Evolutionary conservation across 805 yeast genomes (phyloP).

Genomic region (Hanseniaspora lachancei): DNA sequence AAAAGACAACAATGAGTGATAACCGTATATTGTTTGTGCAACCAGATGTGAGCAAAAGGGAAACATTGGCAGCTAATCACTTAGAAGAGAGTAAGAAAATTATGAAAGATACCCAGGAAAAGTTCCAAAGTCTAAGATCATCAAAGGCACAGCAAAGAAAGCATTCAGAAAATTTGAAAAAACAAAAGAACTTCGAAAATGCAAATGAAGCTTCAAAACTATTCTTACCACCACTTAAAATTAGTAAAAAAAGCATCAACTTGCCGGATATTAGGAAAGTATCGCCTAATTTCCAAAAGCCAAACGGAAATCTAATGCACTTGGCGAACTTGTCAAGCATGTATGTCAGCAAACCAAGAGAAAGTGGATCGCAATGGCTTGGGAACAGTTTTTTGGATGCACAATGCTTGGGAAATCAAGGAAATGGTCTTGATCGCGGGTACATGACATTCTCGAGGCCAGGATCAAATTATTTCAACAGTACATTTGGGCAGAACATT

Average conservation of each 20-base stretch:
- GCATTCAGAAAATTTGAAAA: neutral
- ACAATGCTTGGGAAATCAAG: neutral
- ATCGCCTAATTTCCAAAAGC: neutral
- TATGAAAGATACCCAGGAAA: constrained; percentile 1
- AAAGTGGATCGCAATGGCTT: no score
- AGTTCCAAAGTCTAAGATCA: neutral
- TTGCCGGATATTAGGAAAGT: neutral
- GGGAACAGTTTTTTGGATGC: no score
- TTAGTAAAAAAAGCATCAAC: neutral
- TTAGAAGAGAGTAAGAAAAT: neutral
- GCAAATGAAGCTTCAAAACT: neutral
- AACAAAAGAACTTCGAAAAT: neutral
- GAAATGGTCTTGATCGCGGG: neutral
- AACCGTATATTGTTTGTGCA: neutral
- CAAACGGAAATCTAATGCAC: neutral
- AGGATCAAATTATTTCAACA: neutral
- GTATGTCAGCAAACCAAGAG: neutral
- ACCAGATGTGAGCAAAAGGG: neutral
- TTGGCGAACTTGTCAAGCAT: neutral
- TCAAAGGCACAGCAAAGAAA: neutral
- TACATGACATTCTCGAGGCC: neutral
- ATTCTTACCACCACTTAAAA: neutral
- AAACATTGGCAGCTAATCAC: neutral
- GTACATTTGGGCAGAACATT: neutral
- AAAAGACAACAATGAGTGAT: no score